Percentiles rank a stretch among this genome's conserved stretches.
phyloP scores from a whole-genome alignment of 306 rosid species.

The Fragaria vesca region DNA sequence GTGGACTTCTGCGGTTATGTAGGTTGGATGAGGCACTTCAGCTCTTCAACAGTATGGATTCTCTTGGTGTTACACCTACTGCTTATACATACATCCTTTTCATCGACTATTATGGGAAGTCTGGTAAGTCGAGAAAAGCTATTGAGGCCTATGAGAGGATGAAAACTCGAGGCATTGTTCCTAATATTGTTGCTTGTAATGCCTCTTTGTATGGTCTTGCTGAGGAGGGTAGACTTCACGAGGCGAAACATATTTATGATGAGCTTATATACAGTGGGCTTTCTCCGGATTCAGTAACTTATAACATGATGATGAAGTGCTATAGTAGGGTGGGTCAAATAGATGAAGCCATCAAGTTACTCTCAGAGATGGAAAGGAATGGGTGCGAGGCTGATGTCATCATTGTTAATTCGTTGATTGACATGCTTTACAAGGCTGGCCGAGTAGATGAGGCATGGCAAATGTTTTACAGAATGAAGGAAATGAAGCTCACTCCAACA shows the following conservation, averaged over 20 bases:
- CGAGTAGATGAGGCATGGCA: slow-evolving; percentile 88
- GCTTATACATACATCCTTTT: slow-evolving; percentile 81
- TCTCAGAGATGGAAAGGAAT: slow-evolving; percentile 60
- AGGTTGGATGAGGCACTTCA: slow-evolving; percentile 74
- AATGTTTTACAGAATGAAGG: slow-evolving; percentile 81
- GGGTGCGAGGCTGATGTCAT: slow-evolving; percentile 88
- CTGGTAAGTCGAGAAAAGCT: slow-evolving; percentile 76
- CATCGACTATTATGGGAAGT: slow-evolving; percentile 87
- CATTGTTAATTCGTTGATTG: slow-evolving; percentile 72
- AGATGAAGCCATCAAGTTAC: slow-evolving; percentile 72
- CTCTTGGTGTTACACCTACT: slow-evolving; percentile 67
- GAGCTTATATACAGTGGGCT: slow-evolving; percentile 73
- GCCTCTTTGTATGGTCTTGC: slow-evolving; percentile 86
- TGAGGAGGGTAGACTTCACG: slow-evolving; percentile 65
- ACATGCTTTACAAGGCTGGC: slow-evolving; percentile 80
- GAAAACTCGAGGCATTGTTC: slow-evolving; percentile 77
- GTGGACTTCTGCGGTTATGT: slow-evolving; percentile 61
- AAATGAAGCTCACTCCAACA: slow-evolving; percentile 75
- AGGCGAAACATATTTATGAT: slow-evolving; percentile 64
- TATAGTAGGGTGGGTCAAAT: slow-evolving; percentile 74
- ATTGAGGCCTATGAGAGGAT: slow-evolving; percentile 70
- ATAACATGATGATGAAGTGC: slow-evolving; percentile 94
- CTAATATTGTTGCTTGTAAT: slow-evolving; percentile 79
- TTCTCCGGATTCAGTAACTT: slow-evolving; percentile 80
- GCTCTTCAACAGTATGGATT: slow-evolving; percentile 63